Conservation (phyloP, 1,139 yeast genomes). For the Entelexis sorbosivorans region DNA sequence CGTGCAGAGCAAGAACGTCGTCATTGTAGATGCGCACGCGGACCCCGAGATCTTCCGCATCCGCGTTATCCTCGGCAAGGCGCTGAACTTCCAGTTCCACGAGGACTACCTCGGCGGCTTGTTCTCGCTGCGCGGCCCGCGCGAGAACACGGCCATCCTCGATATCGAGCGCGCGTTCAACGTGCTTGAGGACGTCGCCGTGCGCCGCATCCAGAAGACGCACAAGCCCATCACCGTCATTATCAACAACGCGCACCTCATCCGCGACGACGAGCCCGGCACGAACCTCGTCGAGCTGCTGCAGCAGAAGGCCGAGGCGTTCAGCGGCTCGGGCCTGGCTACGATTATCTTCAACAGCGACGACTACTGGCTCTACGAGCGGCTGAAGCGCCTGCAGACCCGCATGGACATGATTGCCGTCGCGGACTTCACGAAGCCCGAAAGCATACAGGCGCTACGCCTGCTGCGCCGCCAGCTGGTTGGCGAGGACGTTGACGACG, state of each 20-base stretch:
- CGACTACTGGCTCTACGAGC: constrained; percentile 80
- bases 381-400: constrained; percentile 61
- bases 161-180: constrained; percentile 77
- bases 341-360: constrained; percentile 72
- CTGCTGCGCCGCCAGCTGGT: constrained; percentile 42
- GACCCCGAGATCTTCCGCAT: constrained; percentile 77
- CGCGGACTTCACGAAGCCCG: constrained; percentile 48
- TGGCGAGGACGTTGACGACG: constrained; percentile 35
- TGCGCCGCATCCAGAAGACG: constrained; percentile 34
- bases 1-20: constrained; percentile 53
- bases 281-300: constrained; percentile 57
- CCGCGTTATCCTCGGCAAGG: constrained; percentile 63
- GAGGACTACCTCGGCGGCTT: constrained; percentile 78
- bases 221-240: constrained; percentile 54
- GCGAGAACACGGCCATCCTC: constrained; percentile 59
- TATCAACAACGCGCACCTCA: constrained; percentile 64
- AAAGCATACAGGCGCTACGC: constrained; percentile 48
- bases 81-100: constrained; percentile 59
- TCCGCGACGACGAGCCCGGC: constrained; percentile 62
- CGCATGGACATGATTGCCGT: constrained; percentile 63
- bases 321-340: constrained; percentile 65
- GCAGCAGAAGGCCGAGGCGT: constrained; percentile 72
- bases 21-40: constrained; percentile 71
- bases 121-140: constrained; percentile 73
- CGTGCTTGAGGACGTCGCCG: constrained; percentile 63